These are phyloP conservation scores for Vigna angularis DNA, from an alignment of 306 rosid species.

Conservation along the genomic window DNA sequence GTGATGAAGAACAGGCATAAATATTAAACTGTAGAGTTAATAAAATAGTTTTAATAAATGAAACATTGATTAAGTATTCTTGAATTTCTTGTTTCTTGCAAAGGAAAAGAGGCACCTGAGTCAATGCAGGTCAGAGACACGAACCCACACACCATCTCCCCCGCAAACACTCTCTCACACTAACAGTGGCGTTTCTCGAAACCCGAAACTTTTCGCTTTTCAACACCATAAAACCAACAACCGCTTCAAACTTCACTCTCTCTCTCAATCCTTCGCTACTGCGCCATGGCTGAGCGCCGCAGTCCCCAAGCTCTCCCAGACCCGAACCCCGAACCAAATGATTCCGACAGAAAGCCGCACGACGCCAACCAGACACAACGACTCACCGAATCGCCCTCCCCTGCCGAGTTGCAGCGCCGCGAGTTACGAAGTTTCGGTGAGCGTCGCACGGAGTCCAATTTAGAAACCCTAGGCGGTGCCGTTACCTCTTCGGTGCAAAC, in stretches of 20 bases:
- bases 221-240: conserved; percentile 40
- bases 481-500: conserved; percentile 43
- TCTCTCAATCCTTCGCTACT: conserved; percentile 26
- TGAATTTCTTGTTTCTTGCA: too few species aligned
- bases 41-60: background rate
- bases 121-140: conserved; percentile 70
- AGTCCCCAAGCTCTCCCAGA: conserved; percentile 46
- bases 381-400: conserved; percentile 7
- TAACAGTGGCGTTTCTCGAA: conserved; percentile 48
- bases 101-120: conserved; percentile 50
- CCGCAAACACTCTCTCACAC: conserved; percentile 34
- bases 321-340: conserved; percentile 31
- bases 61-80: background rate
- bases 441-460: conserved; percentile 29
- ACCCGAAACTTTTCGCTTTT: conserved; percentile 51
- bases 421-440: conserved; percentile 38
- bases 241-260: conserved; percentile 43
- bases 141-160: conserved; percentile 31
- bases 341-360: conserved; percentile 15
- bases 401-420: conserved; percentile 35
- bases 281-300: conserved; percentile 57
- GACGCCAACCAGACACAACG: conserved; percentile 7
- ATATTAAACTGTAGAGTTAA: background rate
- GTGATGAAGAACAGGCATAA: background rate
- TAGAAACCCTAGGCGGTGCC: conserved; percentile 71